Evolutionary conservation across 139 green algal species (phyloP).

Genomic region (Micractinium conductrix): DNA sequence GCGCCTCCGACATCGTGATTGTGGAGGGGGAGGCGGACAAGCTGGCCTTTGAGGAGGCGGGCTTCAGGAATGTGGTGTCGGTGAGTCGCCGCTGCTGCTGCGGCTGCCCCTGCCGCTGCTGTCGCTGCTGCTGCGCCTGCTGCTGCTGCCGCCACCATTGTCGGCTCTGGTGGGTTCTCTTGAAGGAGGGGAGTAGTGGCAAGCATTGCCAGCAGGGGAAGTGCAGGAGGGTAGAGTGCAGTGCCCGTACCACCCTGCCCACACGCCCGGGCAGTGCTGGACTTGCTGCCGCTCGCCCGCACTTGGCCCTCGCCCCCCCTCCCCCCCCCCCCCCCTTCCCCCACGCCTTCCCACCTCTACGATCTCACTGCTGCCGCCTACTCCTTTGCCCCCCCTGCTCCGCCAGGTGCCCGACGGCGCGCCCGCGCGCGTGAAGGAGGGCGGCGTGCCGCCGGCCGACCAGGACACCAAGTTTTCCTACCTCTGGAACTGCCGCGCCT

Average conservation of each 20-base stretch:
- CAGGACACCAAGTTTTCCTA: constrained; percentile 84
- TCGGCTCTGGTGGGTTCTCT: too few species aligned
- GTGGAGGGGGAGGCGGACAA: constrained; percentile 97
- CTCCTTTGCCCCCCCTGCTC: not conserved
- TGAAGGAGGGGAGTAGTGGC: too few species aligned
- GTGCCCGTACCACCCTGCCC: too few species aligned
- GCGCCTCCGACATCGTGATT: constrained; percentile 65
- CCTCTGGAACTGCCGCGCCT: constrained; percentile 73
- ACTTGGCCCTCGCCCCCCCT: not conserved
- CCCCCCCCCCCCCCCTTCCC: not conserved
- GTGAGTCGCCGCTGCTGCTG: too few species aligned
- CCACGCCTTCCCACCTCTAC: too few species aligned
- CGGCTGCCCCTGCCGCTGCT: too few species aligned
- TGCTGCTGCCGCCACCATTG: too few species aligned
- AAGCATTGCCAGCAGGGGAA: too few species aligned
- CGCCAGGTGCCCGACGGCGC: constrained; percentile 75
- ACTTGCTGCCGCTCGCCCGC: not conserved
- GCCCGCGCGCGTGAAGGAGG: constrained; percentile 65
- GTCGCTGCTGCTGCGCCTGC: too few species aligned
- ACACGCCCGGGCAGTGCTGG: too few species aligned
- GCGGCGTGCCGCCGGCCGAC: constrained; percentile 48
- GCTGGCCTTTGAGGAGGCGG: constrained; percentile 81
- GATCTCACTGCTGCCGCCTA: too few species aligned
- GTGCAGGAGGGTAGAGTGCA: too few species aligned
- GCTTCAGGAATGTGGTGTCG: constrained; percentile 77